A percentile compares a stretch with the other conserved stretches of the same genome.
Evolutionary conservation across 164 flowering plant genomes (phyloP).

Genomic region (Liquidambar formosana): DNA sequence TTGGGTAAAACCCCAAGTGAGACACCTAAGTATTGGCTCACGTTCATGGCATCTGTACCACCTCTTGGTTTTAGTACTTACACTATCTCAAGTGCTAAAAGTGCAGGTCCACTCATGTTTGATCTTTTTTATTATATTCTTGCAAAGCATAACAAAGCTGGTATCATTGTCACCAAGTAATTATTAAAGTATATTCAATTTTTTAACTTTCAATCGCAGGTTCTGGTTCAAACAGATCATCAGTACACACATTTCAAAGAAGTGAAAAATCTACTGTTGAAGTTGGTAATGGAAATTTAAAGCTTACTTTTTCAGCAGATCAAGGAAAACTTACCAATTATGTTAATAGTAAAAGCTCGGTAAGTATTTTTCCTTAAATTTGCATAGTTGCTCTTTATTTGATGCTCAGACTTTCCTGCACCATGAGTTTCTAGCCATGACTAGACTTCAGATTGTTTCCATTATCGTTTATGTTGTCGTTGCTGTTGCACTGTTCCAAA

Average conservation of each 20-base stretch:
- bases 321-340: conserved; percentile 25
- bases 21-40: conserved; percentile 77
- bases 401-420: neutral
- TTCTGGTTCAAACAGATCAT: conserved; percentile 29
- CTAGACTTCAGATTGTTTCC: neutral
- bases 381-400: neutral
- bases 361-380: conserved; percentile 11
- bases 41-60: conserved; percentile 76
- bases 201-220: conserved; percentile 33
- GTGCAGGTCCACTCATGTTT: conserved; percentile 39
- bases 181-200: neutral
- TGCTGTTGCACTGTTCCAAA: neutral
- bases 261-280: conserved; percentile 20
- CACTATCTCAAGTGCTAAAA: conserved; percentile 45
- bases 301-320: conserved; percentile 27
- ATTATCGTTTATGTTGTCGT: neutral
- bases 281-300: conserved; percentile 46
- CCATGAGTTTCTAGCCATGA: neutral
- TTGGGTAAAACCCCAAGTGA: conserved; percentile 47
- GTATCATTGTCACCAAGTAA: neutral
- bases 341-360: conserved; percentile 32
- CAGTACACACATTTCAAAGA: conserved; percentile 15
- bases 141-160: neutral
- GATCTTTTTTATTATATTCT: neutral
- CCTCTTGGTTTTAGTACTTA: conserved; percentile 94